Conservation (phyloP, 2,329 filamentous ascomycete species). For the Colletotrichum cordylinicola region DNA sequence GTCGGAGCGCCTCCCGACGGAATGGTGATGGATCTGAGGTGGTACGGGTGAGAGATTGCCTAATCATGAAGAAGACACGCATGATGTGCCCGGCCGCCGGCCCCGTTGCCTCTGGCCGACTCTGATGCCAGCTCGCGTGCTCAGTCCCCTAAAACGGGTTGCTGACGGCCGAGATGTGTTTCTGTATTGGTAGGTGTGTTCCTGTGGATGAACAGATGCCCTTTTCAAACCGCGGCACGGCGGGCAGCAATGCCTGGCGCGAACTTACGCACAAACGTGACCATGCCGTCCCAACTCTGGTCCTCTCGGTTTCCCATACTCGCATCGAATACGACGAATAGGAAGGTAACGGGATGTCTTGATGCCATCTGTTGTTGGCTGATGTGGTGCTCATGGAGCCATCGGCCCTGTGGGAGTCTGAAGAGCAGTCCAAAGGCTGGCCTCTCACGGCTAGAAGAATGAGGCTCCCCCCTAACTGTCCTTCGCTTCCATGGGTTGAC, state of each 20-base stretch:
- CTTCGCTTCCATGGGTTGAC: not conserved
- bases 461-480: not conserved
- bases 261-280: not conserved
- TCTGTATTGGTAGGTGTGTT: not conserved
- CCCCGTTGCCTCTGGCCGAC: not conserved
- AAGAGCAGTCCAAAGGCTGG: not conserved
- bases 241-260: not conserved
- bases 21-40: not conserved
- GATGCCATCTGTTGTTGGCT: not conserved
- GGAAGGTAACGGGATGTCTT: not conserved
- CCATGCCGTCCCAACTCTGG: not conserved
- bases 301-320: not conserved
- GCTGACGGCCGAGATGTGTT: not conserved
- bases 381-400: not conserved
- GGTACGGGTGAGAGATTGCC: not conserved
- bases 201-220: not conserved
- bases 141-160: not conserved
- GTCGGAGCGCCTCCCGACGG: not conserved
- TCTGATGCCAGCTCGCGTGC: constrained; percentile 2
- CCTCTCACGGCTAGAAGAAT: not conserved
- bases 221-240: not conserved
- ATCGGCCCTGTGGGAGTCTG: not conserved
- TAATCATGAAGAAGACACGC: not conserved
- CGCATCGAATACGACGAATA: not conserved
- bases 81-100: not conserved